Base-by-base conservation (phyloP, 2,329 filamentous ascomycete genomes). In the Colletotrichum navitas region DNA sequence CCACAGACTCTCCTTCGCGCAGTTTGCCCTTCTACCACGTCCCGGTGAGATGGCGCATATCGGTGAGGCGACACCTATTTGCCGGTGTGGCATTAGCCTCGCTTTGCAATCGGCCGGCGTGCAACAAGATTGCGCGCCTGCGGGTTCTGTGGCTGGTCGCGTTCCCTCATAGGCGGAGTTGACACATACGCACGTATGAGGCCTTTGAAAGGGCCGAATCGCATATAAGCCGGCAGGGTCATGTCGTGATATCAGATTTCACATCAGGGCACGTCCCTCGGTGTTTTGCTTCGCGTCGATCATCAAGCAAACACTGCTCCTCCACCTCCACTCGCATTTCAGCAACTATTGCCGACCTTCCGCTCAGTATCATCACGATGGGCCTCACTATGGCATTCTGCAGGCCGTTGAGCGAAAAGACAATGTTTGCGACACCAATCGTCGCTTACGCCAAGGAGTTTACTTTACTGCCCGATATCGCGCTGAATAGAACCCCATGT, bases 71-170 rank as follows among this genome's bases (percentile, higher is more conserved):
- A 26, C 34, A 18, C 29, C 7, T 45, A 32, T 60, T 12, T 21
- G 54, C 66, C 54, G 66, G 32, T 18, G 66, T 66, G 11, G 34
- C 45, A 69, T 54, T 54, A 55, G n/a, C 45, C 43, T 5, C 43
- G 41, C 29, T 43, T 69, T 49, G 63, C 62, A 69, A 26, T 52
- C 62, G 12, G 52, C 58, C 29, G 52, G 55, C 43, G 58, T 59
- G 61, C 66, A 65, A 66, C 62, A 45, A 69, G 66, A 69, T 66
- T 55, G 54, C 62, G 62, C 66, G 43, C 36, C 29, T 29, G 11
- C 24, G 12, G 29, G 51, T 29, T 21, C 26, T 36, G 32, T 49
- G 58, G 12, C 32, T 21, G 39, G 24, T 14, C n/a, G 51, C 49
- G 51, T 56, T 24, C 41, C 26, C 39, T 49, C n/a, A 49, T 47